These are phyloP conservation scores for Backusella parvicylindrica DNA, from an alignment of 192 early-diverging fungal species.

Conservation along the genomic window DNA sequence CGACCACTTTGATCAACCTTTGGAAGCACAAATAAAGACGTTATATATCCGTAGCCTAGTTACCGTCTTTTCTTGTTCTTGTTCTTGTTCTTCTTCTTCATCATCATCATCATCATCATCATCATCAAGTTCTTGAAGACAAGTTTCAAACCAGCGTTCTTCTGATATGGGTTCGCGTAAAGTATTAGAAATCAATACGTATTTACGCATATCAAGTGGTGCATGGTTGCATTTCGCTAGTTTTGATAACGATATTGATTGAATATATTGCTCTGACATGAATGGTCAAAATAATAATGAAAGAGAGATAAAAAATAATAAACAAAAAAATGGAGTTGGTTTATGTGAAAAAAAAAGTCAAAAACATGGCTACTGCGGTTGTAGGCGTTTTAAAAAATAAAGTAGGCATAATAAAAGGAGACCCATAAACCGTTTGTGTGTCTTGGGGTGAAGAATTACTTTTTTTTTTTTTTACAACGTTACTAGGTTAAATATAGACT, in stretches of 20 bases:
- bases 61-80: background rate
- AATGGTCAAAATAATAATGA: too few relatives aligned
- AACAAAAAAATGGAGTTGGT: too few relatives aligned
- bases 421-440: too few relatives aligned
- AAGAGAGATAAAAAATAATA: too few relatives aligned
- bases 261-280: background rate
- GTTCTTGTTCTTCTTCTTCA: background rate
- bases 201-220: background rate
- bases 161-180: background rate
- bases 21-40: background rate
- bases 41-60: background rate
- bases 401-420: too few relatives aligned
- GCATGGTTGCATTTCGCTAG: background rate
- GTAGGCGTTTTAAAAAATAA: too few relatives aligned
- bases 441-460: too few relatives aligned
- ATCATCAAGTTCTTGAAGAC: background rate
- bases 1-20: background rate
- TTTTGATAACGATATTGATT: background rate
- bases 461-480: too few relatives aligned
- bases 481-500: too few relatives aligned
- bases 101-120: too few relatives aligned
- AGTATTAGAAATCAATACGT: background rate
- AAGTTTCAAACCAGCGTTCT: background rate
- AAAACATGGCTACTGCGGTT: too few relatives aligned
- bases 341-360: too few relatives aligned